phyloP scores from a whole-genome alignment of 129 eudicot genomes.

The Artemisia tridentata region DNA sequence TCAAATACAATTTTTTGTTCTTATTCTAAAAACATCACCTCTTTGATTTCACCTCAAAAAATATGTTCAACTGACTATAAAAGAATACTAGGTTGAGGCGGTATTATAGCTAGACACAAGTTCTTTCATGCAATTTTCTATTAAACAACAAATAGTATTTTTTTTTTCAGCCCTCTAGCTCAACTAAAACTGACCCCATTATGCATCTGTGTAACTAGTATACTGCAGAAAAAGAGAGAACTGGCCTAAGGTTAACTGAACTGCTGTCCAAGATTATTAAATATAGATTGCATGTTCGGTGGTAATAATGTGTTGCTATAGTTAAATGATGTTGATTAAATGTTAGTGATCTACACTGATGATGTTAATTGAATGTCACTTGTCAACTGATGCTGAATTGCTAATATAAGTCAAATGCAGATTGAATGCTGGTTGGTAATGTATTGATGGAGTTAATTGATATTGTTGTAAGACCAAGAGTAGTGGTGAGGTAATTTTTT shows the following conservation, averaged over 20 bases:
- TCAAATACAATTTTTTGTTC: no score
- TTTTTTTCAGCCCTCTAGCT: background rate
- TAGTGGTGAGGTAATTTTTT: no score
- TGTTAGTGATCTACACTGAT: conserved; percentile 4
- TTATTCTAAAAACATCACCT: no score
- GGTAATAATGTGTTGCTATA: background rate
- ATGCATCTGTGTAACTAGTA: background rate
- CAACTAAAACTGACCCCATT: background rate
- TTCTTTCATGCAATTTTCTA: background rate
- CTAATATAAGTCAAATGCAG: background rate
- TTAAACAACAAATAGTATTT: background rate
- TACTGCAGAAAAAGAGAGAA: background rate
- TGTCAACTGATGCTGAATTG: conserved; percentile 1
- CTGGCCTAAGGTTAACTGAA: background rate
- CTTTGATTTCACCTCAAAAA: background rate
- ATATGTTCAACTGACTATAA: no score
- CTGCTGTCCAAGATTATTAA: conserved; percentile 13
- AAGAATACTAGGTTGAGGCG: no score
- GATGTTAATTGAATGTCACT: background rate
- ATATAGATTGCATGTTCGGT: conserved; percentile 8
- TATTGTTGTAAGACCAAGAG: background rate
- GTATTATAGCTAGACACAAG: background rate
- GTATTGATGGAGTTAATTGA: background rate
- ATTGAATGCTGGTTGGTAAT: conserved; percentile 9
- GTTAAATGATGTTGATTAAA: background rate